Percentiles rank a stretch among this genome's conserved stretches.
Conservation (phyloP, 176 grass and related monocot species). For the bread wheat (Triticum aestivum) region DNA sequence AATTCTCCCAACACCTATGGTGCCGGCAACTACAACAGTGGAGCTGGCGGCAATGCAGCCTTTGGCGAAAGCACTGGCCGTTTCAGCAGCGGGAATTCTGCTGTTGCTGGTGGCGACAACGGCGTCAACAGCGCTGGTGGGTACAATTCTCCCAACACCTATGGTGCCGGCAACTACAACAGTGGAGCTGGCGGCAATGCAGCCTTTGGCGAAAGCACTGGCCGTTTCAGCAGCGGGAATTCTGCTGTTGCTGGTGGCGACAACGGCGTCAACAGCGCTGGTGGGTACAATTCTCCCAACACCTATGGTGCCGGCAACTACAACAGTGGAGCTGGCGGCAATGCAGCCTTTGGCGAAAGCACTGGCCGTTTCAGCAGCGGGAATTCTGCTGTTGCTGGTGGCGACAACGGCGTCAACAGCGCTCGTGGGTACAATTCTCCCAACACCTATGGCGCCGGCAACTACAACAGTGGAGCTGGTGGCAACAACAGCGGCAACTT, state of each 20-base stretch:
- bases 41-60: background rate
- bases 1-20: background rate
- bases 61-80: background rate
- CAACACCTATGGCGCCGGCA: background rate
- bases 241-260: too few species aligned
- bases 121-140: background rate
- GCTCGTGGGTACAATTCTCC: background rate
- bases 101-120: background rate
- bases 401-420: background rate
- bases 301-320: background rate
- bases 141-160: too few species aligned
- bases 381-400: background rate
- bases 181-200: too few species aligned
- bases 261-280: background rate
- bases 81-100: constrained; percentile 14
- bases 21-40: background rate
- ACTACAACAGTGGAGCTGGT: background rate
- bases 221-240: too few species aligned
- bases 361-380: background rate
- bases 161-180: too few species aligned
- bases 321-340: background rate
- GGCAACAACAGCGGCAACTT: constrained; percentile 9
- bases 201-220: too few species aligned
- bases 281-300: background rate
- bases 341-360: background rate